Conservation (phyloP, 768 basidiomycete species). For the Leccinum ochraceum region DNA sequence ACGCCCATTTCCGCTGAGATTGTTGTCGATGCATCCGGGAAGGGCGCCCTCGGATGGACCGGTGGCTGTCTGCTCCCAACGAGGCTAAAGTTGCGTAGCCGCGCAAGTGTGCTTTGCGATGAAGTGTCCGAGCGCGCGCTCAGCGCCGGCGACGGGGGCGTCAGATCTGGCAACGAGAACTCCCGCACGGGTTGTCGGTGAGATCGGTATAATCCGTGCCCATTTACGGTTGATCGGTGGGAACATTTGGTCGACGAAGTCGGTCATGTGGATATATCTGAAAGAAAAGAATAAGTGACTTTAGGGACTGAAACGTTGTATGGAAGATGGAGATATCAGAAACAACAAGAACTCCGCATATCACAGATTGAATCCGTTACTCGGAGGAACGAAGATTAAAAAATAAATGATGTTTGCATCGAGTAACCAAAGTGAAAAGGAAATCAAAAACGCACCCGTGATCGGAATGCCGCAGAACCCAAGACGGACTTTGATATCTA, state of each 20-base stretch:
- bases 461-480: slow-evolving; percentile 98
- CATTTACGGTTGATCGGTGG: slow-evolving; percentile 91
- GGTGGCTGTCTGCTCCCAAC: slow-evolving; percentile 46
- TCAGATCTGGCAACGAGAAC: slow-evolving; percentile 73
- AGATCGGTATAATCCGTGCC: slow-evolving; percentile 93
- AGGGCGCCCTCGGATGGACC: slow-evolving; percentile 27
- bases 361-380: slow-evolving; percentile 69
- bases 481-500: slow-evolving; percentile 87
- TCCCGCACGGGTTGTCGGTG: slow-evolving; percentile 83
- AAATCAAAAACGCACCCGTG: slow-evolving; percentile 69
- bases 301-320: slow-evolving; percentile 21
- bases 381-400: slow-evolving; percentile 90
- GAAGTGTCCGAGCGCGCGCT: slow-evolving; percentile 92
- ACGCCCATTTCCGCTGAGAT: background rate
- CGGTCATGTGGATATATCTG: slow-evolving; percentile 98
- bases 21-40: slow-evolving; percentile 24
- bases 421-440: slow-evolving; percentile 11
- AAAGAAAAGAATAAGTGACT: slow-evolving; percentile 4
- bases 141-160: slow-evolving; percentile 89
- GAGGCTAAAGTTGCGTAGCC: slow-evolving; percentile 79
- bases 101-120: slow-evolving; percentile 66
- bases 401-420: slow-evolving; percentile 51
- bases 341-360: slow-evolving; percentile 53
- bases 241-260: slow-evolving; percentile 99
- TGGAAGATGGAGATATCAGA: slow-evolving; percentile 18